Conservation (phyloP, 2,329 filamentous ascomycete genomes). For the Furcasterigmium sp. region DNA sequence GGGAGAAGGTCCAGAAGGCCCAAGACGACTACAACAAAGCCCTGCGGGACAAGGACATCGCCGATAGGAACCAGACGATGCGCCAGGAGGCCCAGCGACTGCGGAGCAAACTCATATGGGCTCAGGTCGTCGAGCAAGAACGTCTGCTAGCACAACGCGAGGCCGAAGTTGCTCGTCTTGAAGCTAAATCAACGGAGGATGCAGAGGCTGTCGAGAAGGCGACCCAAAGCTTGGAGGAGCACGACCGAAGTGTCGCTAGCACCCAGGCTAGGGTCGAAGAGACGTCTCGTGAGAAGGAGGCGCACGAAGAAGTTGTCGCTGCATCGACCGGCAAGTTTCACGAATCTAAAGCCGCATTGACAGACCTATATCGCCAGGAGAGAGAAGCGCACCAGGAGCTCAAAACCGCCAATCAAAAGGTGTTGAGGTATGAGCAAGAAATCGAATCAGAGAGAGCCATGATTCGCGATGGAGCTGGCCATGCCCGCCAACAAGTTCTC, state of each 20-base stretch:
- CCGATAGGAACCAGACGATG: conserved; percentile 31
- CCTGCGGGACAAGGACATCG: conserved; percentile 21
- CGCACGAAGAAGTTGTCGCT: conserved; percentile 35
- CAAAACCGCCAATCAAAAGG: conserved; percentile 50
- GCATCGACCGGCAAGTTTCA: conserved; percentile 35
- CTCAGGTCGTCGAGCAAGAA: conserved; percentile 77
- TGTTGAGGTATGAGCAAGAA: conserved; percentile 37
- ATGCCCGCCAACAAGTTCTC: conserved; percentile 50
- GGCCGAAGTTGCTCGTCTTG: conserved; percentile 18
- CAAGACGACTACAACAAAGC: conserved; percentile 37
- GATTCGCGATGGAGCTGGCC: conserved; percentile 64
- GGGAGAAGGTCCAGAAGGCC: conserved; percentile 62
- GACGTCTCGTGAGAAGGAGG: conserved; percentile 31
- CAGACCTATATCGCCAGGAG: conserved; percentile 56
- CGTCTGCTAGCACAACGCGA: conserved; percentile 31
- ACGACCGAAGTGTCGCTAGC: not conserved
- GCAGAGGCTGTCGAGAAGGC: conserved; percentile 21
- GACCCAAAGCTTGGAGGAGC: not conserved
- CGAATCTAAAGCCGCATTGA: conserved; percentile 46
- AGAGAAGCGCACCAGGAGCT: conserved; percentile 58
- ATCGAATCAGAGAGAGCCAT: conserved; percentile 54
- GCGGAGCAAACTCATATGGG: conserved; percentile 73
- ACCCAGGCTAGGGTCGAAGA: conserved; percentile 23
- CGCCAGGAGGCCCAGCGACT: conserved; percentile 55
- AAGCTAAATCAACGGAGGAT: conserved; percentile 23